A percentile compares a stretch with the other conserved stretches of the same genome.
phyloP scores from a whole-genome alignment of 2,329 filamentous ascomycete species.

The Aureobasidium subglaciale region DNA sequence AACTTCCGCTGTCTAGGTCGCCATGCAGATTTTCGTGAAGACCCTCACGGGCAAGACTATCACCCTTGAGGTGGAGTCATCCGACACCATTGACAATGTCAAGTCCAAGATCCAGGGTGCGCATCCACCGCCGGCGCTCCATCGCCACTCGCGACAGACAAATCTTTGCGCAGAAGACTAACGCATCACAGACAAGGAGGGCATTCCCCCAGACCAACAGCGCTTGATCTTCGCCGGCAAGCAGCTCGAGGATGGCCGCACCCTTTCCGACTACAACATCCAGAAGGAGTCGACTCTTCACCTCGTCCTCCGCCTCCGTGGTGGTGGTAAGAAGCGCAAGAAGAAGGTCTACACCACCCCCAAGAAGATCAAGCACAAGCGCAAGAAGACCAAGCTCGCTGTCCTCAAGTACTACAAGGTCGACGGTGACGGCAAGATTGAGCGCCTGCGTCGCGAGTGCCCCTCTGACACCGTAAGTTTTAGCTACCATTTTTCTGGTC shows the following conservation, averaged over 20 bases:
- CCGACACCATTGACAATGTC: constrained; percentile 99
- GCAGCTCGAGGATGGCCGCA: constrained; percentile 99
- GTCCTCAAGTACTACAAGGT: constrained; percentile 99
- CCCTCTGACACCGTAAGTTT: constrained; percentile 73
- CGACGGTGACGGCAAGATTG: constrained; percentile 98
- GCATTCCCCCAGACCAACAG: constrained; percentile 98
- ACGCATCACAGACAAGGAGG: constrained; percentile 83
- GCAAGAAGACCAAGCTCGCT: constrained; percentile 99
- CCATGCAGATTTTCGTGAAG: constrained; percentile 66
- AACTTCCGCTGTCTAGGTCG: constrained; percentile 16
- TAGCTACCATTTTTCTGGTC: neutral
- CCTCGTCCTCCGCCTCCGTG: constrained; percentile 94
- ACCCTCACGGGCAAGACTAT: constrained; percentile 99
- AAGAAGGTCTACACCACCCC: constrained; percentile 99
- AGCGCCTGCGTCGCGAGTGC: constrained; percentile 98
- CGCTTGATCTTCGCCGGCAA: constrained; percentile 99
- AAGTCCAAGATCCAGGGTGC: constrained; percentile 86
- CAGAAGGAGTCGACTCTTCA: constrained; percentile 99
- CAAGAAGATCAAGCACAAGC: constrained; percentile 99
- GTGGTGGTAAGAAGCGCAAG: constrained; percentile 99
- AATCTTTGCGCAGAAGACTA: constrained; percentile 16
- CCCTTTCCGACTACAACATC: constrained; percentile 99
- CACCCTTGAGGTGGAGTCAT: constrained; percentile 99
- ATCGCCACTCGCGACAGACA: neutral
- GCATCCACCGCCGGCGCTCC: constrained; percentile 19